Percentiles rank a stretch among this genome's conserved stretches.
Conservation (phyloP, 2,329 filamentous ascomycete species). For the Fusarium albidum region DNA sequence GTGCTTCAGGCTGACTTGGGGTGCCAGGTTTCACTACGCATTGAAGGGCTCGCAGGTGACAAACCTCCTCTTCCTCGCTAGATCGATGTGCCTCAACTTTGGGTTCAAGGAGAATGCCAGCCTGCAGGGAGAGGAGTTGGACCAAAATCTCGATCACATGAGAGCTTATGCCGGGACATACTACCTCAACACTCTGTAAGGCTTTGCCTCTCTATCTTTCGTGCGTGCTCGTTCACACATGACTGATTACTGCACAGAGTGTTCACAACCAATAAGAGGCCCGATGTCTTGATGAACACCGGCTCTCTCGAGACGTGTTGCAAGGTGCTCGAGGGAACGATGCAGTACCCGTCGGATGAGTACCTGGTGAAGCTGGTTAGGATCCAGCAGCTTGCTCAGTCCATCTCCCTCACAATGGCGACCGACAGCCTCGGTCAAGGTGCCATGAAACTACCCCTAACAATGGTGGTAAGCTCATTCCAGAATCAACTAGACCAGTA, state of each 20-base stretch:
- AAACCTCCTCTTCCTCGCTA: conserved; percentile 57
- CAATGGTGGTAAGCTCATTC: conserved; percentile 53
- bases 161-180: conserved; percentile 59
- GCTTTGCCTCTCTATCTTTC: neutral
- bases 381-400: conserved; percentile 58
- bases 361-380: conserved; percentile 56
- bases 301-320: conserved; percentile 54
- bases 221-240: neutral
- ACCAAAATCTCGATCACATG: conserved; percentile 52
- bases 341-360: conserved; percentile 54
- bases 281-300: conserved; percentile 58
- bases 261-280: conserved; percentile 56
- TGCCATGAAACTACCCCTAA: conserved; percentile 49
- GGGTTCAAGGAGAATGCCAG: conserved; percentile 42
- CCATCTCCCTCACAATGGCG: conserved; percentile 52
- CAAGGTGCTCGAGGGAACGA: conserved; percentile 50
- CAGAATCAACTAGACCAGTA: conserved; percentile 54
- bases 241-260: conserved; percentile 40
- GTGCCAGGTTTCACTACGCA: conserved; percentile 55
- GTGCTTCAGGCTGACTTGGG: conserved; percentile 18
- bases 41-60: conserved; percentile 59
- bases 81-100: conserved; percentile 55
- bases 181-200: conserved; percentile 59
- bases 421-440: conserved; percentile 41
- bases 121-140: conserved; percentile 29